These are phyloP conservation scores for Vaccinium corymbosum DNA, from an alignment of 148 eudicot species.

Conservation along the genomic window DNA sequence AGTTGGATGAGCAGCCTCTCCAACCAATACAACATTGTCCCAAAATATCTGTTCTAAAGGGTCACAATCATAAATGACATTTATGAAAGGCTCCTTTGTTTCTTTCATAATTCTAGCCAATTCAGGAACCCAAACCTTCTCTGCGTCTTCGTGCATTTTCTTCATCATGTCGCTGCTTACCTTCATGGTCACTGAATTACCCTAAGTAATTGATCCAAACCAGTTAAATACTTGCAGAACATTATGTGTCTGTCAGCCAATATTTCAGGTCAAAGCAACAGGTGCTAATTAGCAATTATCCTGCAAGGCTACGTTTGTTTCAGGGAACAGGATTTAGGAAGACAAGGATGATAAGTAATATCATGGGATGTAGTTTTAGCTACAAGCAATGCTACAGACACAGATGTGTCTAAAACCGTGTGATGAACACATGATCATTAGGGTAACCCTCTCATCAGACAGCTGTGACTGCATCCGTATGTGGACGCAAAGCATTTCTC, in stretches of 20 bases:
- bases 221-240: neutral
- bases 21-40: constrained; percentile 72
- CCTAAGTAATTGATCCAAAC: constrained; percentile 26
- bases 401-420: no score
- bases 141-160: constrained; percentile 61
- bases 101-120: constrained; percentile 50
- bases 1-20: constrained; percentile 92
- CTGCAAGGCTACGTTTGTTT: neutral
- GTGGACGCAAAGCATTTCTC: no score
- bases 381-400: no score
- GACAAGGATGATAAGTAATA: neutral
- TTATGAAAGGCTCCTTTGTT: constrained; percentile 69
- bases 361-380: neutral
- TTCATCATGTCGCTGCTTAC: constrained; percentile 56
- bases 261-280: neutral
- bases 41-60: constrained; percentile 53
- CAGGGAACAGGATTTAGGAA: neutral
- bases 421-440: no score
- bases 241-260: neutral
- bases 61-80: constrained; percentile 72
- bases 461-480: no score
- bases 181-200: constrained; percentile 75
- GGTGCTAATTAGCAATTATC: neutral
- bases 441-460: no score
- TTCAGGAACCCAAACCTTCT: constrained; percentile 59